Percentiles rank a stretch among this genome's conserved stretches.
phyloP scores from a whole-genome alignment of 2,329 filamentous ascomycete species.

The Rhinocladiella similis region DNA sequence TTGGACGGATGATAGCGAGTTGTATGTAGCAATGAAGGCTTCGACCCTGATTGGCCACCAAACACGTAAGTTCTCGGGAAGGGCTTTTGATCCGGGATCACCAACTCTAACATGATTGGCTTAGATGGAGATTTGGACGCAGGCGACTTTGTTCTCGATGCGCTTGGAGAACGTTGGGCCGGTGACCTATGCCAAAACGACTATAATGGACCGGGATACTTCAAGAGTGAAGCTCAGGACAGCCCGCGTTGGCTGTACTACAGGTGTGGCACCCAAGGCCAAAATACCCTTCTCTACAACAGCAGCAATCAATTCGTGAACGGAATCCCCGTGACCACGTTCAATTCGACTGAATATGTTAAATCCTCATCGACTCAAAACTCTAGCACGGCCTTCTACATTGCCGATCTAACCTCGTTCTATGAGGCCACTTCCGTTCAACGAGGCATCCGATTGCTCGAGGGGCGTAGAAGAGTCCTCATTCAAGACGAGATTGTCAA shows the following conservation, averaged over 20 bases:
- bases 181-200: slow-evolving; percentile 8
- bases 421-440: slow-evolving; percentile 1
- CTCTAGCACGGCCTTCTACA: slow-evolving; percentile 7
- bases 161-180: slow-evolving; percentile 6
- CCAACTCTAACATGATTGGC: neutral
- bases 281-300: slow-evolving; percentile 6
- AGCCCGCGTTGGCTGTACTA: slow-evolving; percentile 8
- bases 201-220: slow-evolving; percentile 8
- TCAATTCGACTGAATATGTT: slow-evolving; percentile 1
- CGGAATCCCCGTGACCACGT: slow-evolving; percentile 3
- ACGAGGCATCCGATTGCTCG: slow-evolving; percentile 7
- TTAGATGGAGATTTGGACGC: slow-evolving; percentile 7
- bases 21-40: slow-evolving; percentile 9
- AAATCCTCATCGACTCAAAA: neutral
- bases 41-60: slow-evolving; percentile 5
- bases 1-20: slow-evolving; percentile 4
- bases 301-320: slow-evolving; percentile 5
- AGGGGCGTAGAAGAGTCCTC: slow-evolving; percentile 5
- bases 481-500: slow-evolving; percentile 10
- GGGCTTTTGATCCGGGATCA: neutral
- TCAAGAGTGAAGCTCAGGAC: slow-evolving; percentile 8
- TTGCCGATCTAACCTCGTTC: slow-evolving; percentile 4
- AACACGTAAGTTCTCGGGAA: slow-evolving; percentile 2
- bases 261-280: slow-evolving; percentile 6
- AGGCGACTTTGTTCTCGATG: slow-evolving; percentile 7